Evolutionary conservation across 2,329 filamentous ascomycete genomes (phyloP).

Genomic region (Trichoderma asperellum): DNA sequence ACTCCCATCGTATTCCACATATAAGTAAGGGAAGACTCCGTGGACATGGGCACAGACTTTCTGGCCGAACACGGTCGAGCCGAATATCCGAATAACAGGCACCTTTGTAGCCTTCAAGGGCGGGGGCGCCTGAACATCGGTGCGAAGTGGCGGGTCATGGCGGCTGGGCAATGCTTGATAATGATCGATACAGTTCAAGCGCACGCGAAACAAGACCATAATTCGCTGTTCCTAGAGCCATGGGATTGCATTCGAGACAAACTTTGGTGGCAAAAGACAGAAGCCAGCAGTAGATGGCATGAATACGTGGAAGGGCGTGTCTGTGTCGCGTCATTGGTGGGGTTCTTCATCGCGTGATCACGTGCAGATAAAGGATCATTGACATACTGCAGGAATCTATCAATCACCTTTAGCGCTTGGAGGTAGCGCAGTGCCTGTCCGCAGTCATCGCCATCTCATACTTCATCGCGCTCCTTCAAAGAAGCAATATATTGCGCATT

Average conservation of each 20-base stretch:
- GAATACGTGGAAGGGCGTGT: conserved; percentile 7
- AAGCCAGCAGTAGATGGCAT: background rate
- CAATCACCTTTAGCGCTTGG: background rate
- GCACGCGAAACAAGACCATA: conserved; percentile 78
- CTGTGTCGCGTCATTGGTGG: conserved; percentile 21
- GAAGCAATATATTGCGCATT: background rate
- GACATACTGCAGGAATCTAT: background rate
- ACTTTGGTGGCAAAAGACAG: background rate
- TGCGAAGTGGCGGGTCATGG: conserved; percentile 79
- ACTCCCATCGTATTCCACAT: conserved; percentile 78
- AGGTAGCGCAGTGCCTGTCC: background rate
- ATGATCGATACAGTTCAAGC: conserved; percentile 93
- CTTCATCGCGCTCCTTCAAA: background rate
- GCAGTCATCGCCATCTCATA: background rate
- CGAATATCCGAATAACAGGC: conserved; percentile 88
- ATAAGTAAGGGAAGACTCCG: conserved; percentile 95
- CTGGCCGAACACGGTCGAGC: conserved; percentile 90
- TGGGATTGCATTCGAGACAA: conserved; percentile 15
- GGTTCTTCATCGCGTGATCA: conserved; percentile 35
- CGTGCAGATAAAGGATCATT: conserved; percentile 34
- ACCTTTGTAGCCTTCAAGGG: conserved; percentile 70
- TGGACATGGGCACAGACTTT: conserved; percentile 96
- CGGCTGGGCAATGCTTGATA: conserved; percentile 81
- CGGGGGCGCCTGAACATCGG: conserved; percentile 62
- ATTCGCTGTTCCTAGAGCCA: conserved; percentile 33